Evolutionary conservation across 2,329 filamentous ascomycete species (phyloP).

Genomic region (Venturia carpophila): DNA sequence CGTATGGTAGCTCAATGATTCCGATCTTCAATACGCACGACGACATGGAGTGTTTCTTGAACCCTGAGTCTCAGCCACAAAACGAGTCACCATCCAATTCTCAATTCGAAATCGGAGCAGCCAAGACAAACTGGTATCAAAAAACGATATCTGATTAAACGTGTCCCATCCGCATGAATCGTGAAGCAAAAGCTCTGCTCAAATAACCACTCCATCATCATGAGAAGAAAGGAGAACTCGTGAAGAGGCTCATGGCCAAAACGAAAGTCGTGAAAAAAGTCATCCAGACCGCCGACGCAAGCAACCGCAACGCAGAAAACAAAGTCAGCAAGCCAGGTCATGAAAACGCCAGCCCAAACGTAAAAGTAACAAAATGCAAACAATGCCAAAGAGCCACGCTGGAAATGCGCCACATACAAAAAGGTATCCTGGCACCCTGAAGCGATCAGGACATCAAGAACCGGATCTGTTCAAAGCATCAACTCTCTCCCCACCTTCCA

Average conservation of each 20-base stretch:
- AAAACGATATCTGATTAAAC: neutral
- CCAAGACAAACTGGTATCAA: too few relatives aligned
- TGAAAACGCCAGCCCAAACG: neutral
- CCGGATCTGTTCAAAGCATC: neutral
- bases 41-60: too few relatives aligned
- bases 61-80: too few relatives aligned
- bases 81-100: too few relatives aligned
- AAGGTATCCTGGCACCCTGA: neutral
- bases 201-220: neutral
- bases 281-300: neutral
- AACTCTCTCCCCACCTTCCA: neutral
- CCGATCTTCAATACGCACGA: too few relatives aligned
- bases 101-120: too few relatives aligned
- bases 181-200: neutral
- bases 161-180: neutral
- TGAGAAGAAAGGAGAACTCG: neutral
- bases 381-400: conserved; percentile 9
- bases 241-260: neutral
- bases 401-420: neutral
- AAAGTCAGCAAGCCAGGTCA: too few relatives aligned
- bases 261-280: neutral
- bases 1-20: too few relatives aligned
- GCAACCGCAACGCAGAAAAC: too few relatives aligned
- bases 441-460: neutral
- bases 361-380: neutral